Evolutionary conservation across 2,329 filamentous ascomycete species (phyloP).

Genomic region (Tympanopsis confertula): DNA sequence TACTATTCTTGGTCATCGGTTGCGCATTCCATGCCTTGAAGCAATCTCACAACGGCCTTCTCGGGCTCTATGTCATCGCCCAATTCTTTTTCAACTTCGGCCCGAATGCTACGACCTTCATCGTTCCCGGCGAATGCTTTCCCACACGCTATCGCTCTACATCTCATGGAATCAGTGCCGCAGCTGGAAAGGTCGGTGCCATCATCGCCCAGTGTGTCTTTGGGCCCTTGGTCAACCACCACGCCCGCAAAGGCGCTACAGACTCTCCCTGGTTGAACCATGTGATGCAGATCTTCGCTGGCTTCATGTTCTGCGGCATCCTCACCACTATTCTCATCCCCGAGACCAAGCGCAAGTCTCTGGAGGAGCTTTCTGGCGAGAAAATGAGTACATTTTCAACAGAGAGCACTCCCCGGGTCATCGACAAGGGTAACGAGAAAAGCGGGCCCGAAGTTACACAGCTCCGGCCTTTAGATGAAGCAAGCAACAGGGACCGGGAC

Average conservation of each 20-base stretch:
- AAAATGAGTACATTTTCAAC: too few relatives aligned
- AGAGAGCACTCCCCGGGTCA: too few relatives aligned
- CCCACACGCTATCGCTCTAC: constrained; percentile 20
- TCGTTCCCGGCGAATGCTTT: constrained; percentile 22
- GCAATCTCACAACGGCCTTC: constrained; percentile 37
- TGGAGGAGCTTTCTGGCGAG: constrained; percentile 36
- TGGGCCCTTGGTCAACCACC: constrained; percentile 34
- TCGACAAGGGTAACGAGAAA: too few relatives aligned
- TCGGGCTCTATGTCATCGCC: constrained; percentile 27
- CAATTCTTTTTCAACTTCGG: constrained; percentile 30
- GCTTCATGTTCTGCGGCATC: constrained; percentile 48
- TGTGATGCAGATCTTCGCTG: constrained; percentile 59
- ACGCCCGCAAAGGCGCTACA: constrained; percentile 22
- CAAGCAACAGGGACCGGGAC: too few relatives aligned
- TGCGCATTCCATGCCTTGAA: constrained; percentile 46
- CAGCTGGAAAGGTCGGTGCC: constrained; percentile 19
- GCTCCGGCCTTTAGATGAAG: too few relatives aligned
- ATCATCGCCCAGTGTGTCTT: constrained; percentile 35
- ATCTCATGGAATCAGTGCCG: constrained; percentile 21
- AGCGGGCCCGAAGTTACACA: too few relatives aligned
- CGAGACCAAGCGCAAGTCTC: constrained; percentile 42
- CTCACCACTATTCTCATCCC: constrained; percentile 43
- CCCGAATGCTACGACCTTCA: constrained; percentile 21
- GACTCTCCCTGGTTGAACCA: constrained; percentile 60
- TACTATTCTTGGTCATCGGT: constrained; percentile 50